Evolutionary conservation across 495 filamentous ascomycete species (phyloP), one percentile per base, ranked within the genome.

Genomic region (Penicillium subrubescens): DNA sequence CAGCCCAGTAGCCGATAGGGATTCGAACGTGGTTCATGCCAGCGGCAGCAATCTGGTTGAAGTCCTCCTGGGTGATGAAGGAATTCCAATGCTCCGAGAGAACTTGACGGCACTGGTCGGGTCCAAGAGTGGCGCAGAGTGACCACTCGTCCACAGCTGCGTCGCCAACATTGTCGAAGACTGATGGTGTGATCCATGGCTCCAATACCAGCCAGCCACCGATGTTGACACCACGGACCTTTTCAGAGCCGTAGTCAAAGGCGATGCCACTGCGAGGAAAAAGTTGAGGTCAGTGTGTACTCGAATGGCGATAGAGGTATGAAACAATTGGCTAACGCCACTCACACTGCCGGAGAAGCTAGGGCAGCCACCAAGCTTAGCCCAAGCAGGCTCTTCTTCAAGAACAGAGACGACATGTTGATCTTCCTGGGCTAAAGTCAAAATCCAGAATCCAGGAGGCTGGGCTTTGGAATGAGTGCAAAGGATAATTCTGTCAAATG

Each of bases 11-110:
- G 17, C 91, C 91, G 59, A 94, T 83, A 3, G 91, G 91, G 58
- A 94, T 93, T 58, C 91, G 82, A 41, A 93, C 89, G 59, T 91
- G 88, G 73, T 92, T 93, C 65, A 93, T 71, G 15, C 91, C 91
- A 4, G 83, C 78, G 6, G 73, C 71, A 15, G 84, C 84, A 55
- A 94, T 93, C 55, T 88, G 79, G 8, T 79, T 73, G 67, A 94
- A 90, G 73, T 94, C 91, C 43, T 75, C 81, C 64, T 86, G 75
- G 7, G 86, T 89, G 69, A 93, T 87, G 79, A 84, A 93, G 57
- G 77, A 79, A 54, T 75, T 73, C 88, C 88, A 91, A 67, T 91
- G 88, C 33, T 78, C 52, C 1, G 73, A 71, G 50, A 91, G 73
- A 31, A 75, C 75, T 15, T 67, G 60, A 17, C 73, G 72, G 33